Evolutionary conservation across 208 protist species (phyloP), one percentile per base, ranked within the genome.

Genomic region (Leishmania guyanensis): DNA sequence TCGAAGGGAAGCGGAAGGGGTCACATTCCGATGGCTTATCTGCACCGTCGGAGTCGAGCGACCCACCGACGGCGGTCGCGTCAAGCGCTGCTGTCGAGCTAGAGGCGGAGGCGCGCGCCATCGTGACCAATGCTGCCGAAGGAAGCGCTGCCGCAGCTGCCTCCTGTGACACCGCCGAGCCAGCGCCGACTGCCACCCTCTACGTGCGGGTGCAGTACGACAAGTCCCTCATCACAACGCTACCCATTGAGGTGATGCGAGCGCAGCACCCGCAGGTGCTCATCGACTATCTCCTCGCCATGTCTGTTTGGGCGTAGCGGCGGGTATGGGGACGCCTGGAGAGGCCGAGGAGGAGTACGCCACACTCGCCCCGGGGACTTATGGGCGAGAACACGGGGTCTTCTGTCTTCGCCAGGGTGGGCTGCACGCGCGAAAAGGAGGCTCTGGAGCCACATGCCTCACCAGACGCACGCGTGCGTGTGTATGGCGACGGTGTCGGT

Each of bases 191-290:
- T 10, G 14, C 69, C 5, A 60, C 46, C 9, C 75, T 97, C 50
- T 97, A 97, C 75, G 84, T 95, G 6, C 92, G 92, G 4, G 89
- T 95, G 51, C 88, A 93, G 84, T 94, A 91, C 75, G 86, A 93
- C 78, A 89, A 91, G 16, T 80, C 84, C 1, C 81, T 94, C 5
- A 79, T 95, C 26, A 89, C 90, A 39, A 95, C 91, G 58, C 51
- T 92, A 3, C 88, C 92, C 51, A 82, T 95, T 33, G 94, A 91
- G 78, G 78, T 97, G 70, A 93, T 92, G 92, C 89, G 91, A 6
- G 88, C 83, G 65, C 90, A 88, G 74, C 89, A 95, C 68, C 95
- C 90, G 33, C 92, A 95, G 85, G 79, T 93, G 50, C 88, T 95
- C 51, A 98, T 95, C 65, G 90, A 94, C 62, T 95, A 94, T 58